Percentiles rank a stretch among this genome's conserved stretches.
phyloP scores from a whole-genome alignment of 2,329 filamentous ascomycete species.

The Verticillium albo-atrum region DNA sequence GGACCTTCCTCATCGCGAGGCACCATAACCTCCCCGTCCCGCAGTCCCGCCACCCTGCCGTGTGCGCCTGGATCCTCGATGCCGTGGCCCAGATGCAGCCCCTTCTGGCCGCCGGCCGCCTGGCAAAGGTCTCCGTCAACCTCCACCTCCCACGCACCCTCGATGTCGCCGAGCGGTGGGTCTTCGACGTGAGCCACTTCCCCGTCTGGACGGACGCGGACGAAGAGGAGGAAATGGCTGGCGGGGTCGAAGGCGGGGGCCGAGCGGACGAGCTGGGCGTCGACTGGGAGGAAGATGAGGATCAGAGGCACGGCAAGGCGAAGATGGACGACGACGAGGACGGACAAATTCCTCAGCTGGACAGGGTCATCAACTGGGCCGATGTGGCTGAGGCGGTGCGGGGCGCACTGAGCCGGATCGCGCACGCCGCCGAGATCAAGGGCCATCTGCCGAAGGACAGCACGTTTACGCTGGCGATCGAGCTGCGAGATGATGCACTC shows the following conservation, averaged over 20 bases:
- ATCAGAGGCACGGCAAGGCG: conserved; percentile 8
- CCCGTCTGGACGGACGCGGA: conserved; percentile 33
- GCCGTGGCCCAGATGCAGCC: conserved; percentile 67
- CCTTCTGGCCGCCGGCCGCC: conserved; percentile 59
- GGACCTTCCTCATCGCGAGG: conserved; percentile 72
- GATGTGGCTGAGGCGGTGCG: conserved; percentile 72
- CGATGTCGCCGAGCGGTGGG: conserved; percentile 54
- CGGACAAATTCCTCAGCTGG: conserved; percentile 11
- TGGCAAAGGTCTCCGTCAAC: conserved; percentile 42
- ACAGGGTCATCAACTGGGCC: conserved; percentile 38
- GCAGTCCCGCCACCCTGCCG: conserved; percentile 79
- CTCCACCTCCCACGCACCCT: conserved; percentile 34
- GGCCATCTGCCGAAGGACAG: conserved; percentile 57
- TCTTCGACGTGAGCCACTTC: conserved; percentile 53
- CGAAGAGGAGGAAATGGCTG: conserved; percentile 4
- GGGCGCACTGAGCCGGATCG: conserved; percentile 59
- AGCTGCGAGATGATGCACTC: conserved; percentile 57
- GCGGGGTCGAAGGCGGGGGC: conserved; percentile 14
- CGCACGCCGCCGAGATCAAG: conserved; percentile 54
- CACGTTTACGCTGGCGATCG: conserved; percentile 73
- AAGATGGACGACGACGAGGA: conserved; percentile 18
- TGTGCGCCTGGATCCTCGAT: conserved; percentile 82
- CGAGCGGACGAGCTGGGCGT: too few species aligned
- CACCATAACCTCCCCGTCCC: conserved; percentile 82
- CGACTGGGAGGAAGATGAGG: conserved; percentile 1